phyloP scores from a whole-genome alignment of 208 protist genomes.

The Crithidia sp. region DNA sequence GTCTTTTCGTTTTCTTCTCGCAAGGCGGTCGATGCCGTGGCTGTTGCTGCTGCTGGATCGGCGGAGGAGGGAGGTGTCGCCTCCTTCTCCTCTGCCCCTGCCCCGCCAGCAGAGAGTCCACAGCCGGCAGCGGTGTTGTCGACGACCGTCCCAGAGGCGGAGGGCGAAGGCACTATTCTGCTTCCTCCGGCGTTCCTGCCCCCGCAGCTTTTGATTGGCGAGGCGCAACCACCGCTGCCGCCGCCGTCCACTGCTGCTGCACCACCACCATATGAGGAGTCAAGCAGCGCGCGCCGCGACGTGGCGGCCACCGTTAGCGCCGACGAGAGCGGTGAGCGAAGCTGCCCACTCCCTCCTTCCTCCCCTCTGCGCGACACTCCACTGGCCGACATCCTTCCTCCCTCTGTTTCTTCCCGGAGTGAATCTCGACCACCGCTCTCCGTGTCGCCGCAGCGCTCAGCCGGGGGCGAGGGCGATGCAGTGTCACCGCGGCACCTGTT shows the following conservation, averaged over 20 bases:
- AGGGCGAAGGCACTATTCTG: not conserved
- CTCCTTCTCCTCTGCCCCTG: too few relatives aligned
- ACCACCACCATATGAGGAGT: not conserved
- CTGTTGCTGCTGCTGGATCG: not conserved
- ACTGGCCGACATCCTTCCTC: not conserved
- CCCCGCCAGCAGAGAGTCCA: too few relatives aligned
- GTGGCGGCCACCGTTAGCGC: too few relatives aligned
- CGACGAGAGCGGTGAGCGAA: too few relatives aligned
- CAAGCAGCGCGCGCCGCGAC: too few relatives aligned
- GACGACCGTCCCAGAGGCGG: not conserved
- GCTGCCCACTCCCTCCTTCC: not conserved
- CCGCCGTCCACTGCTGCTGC: not conserved
- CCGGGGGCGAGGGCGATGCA: not conserved
- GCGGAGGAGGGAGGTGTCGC: not conserved
- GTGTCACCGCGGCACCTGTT: not conserved
- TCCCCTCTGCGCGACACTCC: not conserved
- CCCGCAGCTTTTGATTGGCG: too few relatives aligned
- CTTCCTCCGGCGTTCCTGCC: not conserved
- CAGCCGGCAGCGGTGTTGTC: too few relatives aligned
- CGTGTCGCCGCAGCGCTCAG: not conserved
- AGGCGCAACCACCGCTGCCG: not conserved
- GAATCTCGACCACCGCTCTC: not conserved
- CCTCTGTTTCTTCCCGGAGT: not conserved
- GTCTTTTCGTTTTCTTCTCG: constrained; percentile 29
- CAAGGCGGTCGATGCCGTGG: not conserved